Percentiles rank a stretch among this genome's conserved stretches.
Evolutionary conservation across 805 yeast species (phyloP).

Genomic region (Nakazawaea molendinolei): DNA sequence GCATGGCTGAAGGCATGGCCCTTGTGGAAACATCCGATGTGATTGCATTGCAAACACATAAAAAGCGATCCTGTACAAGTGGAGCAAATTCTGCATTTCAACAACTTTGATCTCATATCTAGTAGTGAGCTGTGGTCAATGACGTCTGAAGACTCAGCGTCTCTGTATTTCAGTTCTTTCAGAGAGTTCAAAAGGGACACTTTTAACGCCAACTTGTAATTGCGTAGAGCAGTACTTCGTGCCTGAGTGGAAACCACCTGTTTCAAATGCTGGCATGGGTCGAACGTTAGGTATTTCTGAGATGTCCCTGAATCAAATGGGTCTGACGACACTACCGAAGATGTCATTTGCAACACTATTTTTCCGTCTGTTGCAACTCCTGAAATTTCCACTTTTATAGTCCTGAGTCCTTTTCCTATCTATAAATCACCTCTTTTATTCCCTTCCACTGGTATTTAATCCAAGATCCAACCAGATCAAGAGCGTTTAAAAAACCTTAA

Average conservation of each 20-base stretch:
- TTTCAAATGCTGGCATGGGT: slow-evolving; percentile 43
- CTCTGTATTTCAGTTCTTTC: slow-evolving; percentile 18
- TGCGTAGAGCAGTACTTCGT: slow-evolving; percentile 38
- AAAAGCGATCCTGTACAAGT: slow-evolving; percentile 34
- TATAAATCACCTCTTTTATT: too few relatives aligned
- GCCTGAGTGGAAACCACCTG: slow-evolving; percentile 44
- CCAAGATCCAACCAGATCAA: too few relatives aligned
- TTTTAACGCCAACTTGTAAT: slow-evolving; percentile 46
- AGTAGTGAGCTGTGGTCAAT: slow-evolving; percentile 32
- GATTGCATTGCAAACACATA: slow-evolving; percentile 74
- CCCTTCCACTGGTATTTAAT: too few relatives aligned
- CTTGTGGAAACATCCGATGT: slow-evolving; percentile 59
- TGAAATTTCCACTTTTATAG: too few relatives aligned
- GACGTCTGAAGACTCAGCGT: slow-evolving; percentile 30
- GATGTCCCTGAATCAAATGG: slow-evolving; percentile 3
- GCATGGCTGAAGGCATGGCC: slow-evolving; percentile 43
- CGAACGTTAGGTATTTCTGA: slow-evolving; percentile 24
- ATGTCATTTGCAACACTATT: too few relatives aligned
- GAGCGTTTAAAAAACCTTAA: too few relatives aligned
- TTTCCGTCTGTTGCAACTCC: too few relatives aligned
- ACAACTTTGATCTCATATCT: slow-evolving; percentile 34
- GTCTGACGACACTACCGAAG: slow-evolving; percentile 3
- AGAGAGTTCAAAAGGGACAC: slow-evolving; percentile 27
- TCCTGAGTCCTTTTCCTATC: too few relatives aligned
- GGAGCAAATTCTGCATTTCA: slow-evolving; percentile 47